A percentile compares a stretch with the other conserved stretches of the same genome.
phyloP scores from a whole-genome alignment of 805 yeast genomes.

The Metschnikowia orientalis region DNA sequence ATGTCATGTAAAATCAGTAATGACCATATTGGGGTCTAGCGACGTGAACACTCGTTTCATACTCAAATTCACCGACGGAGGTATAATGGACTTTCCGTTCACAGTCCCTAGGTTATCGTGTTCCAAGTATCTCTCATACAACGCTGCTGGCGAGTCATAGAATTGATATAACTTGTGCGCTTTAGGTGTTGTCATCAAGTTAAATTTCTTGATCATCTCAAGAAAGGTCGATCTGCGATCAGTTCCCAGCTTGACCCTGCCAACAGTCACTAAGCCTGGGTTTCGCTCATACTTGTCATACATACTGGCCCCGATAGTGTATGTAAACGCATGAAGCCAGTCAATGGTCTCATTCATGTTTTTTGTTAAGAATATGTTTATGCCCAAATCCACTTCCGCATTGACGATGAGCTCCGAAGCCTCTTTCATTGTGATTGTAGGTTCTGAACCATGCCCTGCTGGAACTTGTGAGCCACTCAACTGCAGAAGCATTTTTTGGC shows the following conservation, averaged over 20 bases:
- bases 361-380: constrained; percentile 49
- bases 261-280: constrained; percentile 51
- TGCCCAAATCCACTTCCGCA: constrained; percentile 43
- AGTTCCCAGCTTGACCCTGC: constrained; percentile 51
- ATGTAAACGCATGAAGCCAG: constrained; percentile 56
- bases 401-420: constrained; percentile 39
- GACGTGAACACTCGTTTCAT: constrained; percentile 47
- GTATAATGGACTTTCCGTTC: constrained; percentile 44
- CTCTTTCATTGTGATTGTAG: constrained; percentile 24
- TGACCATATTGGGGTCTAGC: constrained; percentile 44
- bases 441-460: constrained; percentile 1
- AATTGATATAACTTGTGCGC: constrained; percentile 42
- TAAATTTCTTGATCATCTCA: constrained; percentile 53
- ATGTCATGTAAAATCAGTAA: constrained; percentile 13
- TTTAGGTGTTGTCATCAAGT: constrained; percentile 50
- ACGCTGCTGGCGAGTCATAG: constrained; percentile 36
- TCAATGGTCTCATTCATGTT: constrained; percentile 42
- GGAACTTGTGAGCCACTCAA: constrained; percentile 7
- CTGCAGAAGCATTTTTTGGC: constrained; percentile 17
- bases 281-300: constrained; percentile 56
- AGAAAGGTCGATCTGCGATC: constrained; percentile 43
- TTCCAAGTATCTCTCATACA: constrained; percentile 25
- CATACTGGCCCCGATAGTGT: constrained; percentile 44
- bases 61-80: constrained; percentile 47
- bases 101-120: constrained; percentile 26